phyloP scores from a whole-genome alignment of 2,329 filamentous ascomycete species.

The Talaromyces sp. region DNA sequence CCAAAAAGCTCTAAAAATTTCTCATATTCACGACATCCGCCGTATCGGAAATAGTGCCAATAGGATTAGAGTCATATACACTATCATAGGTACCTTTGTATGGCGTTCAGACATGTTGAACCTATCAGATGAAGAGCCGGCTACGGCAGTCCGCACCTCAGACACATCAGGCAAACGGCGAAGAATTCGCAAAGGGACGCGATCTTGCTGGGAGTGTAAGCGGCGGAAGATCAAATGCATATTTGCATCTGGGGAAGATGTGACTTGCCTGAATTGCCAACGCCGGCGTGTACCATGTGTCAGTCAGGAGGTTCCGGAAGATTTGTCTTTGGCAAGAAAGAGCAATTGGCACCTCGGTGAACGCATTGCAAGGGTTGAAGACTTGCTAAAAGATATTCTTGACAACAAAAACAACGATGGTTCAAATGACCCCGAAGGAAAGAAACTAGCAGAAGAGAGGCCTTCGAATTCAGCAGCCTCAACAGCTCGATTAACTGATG shows the following conservation, averaged over 20 bases:
- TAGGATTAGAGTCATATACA: background rate
- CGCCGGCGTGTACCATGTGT: slow-evolving; percentile 25
- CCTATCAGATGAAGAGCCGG: background rate
- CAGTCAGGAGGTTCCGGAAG: slow-evolving; percentile 25
- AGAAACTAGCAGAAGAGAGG: background rate
- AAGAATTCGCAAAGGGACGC: slow-evolving; percentile 19
- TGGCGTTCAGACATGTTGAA: background rate
- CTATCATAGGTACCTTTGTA: background rate
- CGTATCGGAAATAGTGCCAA: background rate
- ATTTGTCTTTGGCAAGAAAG: slow-evolving; percentile 17
- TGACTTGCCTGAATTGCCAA: slow-evolving; percentile 24
- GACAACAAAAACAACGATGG: background rate
- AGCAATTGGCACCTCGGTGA: slow-evolving; percentile 20
- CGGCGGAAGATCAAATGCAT: slow-evolving; percentile 11
- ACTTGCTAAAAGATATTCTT: slow-evolving; percentile 19
- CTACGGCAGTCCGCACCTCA: background rate
- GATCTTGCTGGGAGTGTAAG: slow-evolving; percentile 13
- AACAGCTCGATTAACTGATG: background rate
- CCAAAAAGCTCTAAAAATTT: background rate
- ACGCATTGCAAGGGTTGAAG: slow-evolving; percentile 20
- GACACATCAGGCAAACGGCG: background rate
- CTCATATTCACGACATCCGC: background rate
- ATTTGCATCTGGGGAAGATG: slow-evolving; percentile 5
- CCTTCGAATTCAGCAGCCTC: background rate
- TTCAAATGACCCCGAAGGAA: background rate